Evolutionary conservation across 345 rosid genomes (phyloP).

Genomic region (Brassica carinata): DNA sequence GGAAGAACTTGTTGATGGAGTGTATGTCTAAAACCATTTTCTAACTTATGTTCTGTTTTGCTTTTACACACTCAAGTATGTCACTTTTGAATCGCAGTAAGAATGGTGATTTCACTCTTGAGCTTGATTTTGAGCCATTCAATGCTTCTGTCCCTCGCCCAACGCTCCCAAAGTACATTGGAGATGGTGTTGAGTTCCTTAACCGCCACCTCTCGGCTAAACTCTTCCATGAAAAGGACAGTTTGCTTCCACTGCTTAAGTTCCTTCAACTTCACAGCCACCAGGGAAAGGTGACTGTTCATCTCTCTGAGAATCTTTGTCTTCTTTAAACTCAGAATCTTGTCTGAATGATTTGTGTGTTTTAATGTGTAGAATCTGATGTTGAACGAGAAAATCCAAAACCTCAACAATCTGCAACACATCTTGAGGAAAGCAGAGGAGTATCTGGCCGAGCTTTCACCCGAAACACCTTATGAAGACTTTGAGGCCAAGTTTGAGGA

Average conservation of each 20-base stretch:
- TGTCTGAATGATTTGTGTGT: background rate
- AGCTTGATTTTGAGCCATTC: constrained; percentile 96
- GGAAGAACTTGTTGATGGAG: constrained; percentile 96
- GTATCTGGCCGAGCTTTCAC: constrained; percentile 54
- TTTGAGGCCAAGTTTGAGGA: constrained; percentile 84
- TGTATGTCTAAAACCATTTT: constrained; percentile 44
- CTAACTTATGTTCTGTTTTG: background rate
- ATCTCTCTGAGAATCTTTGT: background rate
- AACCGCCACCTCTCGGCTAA: constrained; percentile 95
- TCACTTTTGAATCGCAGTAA: constrained; percentile 44
- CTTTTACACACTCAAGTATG: background rate
- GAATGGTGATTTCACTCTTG: constrained; percentile 84
- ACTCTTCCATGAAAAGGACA: constrained; percentile 94
- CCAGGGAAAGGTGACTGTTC: constrained; percentile 66
- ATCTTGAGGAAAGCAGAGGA: constrained; percentile 91
- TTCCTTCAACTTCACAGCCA: constrained; percentile 84
- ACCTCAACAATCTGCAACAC: constrained; percentile 64
- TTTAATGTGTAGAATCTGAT: constrained; percentile 63
- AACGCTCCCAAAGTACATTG: constrained; percentile 81
- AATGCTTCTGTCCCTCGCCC: constrained; percentile 88
- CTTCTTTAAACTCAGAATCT: background rate
- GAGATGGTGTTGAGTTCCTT: constrained; percentile 96
- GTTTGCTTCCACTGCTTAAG: constrained; percentile 86
- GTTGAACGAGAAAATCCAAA: constrained; percentile 73
- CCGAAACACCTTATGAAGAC: constrained; percentile 58